Evolutionary conservation across 108 stramenopile species (phyloP), one percentile per base, ranked within the genome.

Genomic region (Halocafeteria seosinensis): DNA sequence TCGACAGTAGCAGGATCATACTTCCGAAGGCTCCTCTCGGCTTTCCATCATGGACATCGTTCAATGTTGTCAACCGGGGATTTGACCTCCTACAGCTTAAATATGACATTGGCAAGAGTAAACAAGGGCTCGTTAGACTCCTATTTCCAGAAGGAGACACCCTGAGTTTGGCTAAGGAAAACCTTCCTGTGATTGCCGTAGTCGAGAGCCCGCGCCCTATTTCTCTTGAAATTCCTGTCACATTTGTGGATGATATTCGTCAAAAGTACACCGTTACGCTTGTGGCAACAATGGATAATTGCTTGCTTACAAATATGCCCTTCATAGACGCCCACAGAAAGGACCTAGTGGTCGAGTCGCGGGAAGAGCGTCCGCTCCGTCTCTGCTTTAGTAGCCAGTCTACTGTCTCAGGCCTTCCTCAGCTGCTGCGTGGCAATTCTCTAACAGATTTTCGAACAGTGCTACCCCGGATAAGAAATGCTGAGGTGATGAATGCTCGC

Each of bases 21-120:
- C 35, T 82, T n/a, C 81, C 81, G 13, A 65, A 73, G 21, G 81
- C 79, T 29, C 81, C 81, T 31, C 67, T 78, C 24, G 65, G 64
- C 37, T 62, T 78, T 42, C 52, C 68, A 3, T 42, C 71, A 17
- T 34, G 66, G 1, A 76, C 72, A 13, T 0, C 32, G 11, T 76
- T 80, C 35, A 32, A 38, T 32, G 38, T 82, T 47, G 53, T 42
- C 17, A 78, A 78, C 62, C 50, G 68, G 34, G 81, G 81, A 12
- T 82, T 75, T 68, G 76, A 73, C 52, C 63, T 63, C 42, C 65
- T 82, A 29, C 66, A 76, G 25, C 55, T 82, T 0, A 34, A 50
- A 0, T 65, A 81, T 59, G 26, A 67, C 21, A n/a, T 82, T 23
- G 76, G 74, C 11, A 59, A 53, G 26, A 68, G 71, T 34, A 52